phyloP scores from a whole-genome alignment of 495 filamentous ascomycete species.

The Achaetomiella virescens region DNA sequence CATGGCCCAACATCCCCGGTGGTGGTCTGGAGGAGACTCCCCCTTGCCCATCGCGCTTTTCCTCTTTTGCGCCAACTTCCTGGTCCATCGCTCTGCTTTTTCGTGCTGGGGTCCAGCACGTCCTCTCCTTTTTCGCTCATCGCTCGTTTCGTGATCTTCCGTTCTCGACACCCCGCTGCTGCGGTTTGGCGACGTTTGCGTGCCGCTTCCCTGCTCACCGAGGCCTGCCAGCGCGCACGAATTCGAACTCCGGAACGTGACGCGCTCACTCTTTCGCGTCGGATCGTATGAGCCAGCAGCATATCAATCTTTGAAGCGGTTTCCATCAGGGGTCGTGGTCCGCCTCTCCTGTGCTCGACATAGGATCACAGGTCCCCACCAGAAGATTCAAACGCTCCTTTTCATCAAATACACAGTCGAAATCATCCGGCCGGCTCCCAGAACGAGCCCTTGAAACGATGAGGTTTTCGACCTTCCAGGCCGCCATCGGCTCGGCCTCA shows the following conservation, averaged over 20 bases:
- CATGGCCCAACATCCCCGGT: neutral
- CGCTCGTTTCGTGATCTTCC: constrained; percentile 6
- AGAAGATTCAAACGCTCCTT: neutral
- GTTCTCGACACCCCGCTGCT: neutral
- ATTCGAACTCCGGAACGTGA: neutral
- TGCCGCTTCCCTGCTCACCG: neutral
- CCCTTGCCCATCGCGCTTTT: constrained; percentile 1
- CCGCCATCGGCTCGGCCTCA: constrained; percentile 44
- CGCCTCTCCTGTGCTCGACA: neutral
- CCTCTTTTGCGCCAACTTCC: neutral
- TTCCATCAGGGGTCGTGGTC: neutral
- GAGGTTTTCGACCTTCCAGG: constrained; percentile 45
- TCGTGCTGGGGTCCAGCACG: neutral
- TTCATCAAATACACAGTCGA: neutral
- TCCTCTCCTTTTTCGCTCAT: constrained; percentile 9
- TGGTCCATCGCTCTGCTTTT: neutral
- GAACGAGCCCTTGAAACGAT: constrained; percentile 26
- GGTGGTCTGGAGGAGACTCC: neutral
- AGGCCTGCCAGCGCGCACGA: neutral
- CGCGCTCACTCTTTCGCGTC: neutral
- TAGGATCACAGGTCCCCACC: neutral
- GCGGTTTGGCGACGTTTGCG: neutral
- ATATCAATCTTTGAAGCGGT: neutral
- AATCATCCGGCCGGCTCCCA: neutral
- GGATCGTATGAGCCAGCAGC: neutral